phyloP scores from a whole-genome alignment of 371 early-diverging fungal genomes.

The Mortierella sp. region DNA sequence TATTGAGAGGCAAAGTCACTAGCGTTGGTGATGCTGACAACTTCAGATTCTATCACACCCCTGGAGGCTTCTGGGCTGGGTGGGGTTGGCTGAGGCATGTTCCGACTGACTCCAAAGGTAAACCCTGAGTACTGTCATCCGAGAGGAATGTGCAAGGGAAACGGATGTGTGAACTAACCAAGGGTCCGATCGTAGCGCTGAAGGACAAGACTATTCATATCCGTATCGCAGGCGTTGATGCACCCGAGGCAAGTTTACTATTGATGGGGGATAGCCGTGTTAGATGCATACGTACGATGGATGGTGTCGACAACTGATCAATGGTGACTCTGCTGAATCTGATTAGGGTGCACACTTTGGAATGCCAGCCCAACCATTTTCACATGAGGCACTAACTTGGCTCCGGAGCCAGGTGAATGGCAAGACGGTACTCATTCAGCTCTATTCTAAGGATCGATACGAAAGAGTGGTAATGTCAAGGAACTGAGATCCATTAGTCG shows the following conservation, averaged over 20 bases:
- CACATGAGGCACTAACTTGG: conserved; percentile 68
- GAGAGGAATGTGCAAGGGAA: no score
- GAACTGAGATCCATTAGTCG: no score
- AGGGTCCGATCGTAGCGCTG: no score
- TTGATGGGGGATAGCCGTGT: no score
- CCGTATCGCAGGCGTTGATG: conserved; percentile 83
- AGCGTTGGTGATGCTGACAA: conserved; percentile 73
- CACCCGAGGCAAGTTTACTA: conserved; percentile 68
- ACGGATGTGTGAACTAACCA: no score
- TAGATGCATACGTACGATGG: no score
- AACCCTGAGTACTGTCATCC: background rate
- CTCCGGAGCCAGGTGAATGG: conserved; percentile 60
- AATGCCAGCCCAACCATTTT: conserved; percentile 76
- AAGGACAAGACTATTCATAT: conserved; percentile 70
- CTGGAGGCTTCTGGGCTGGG: conserved; percentile 60
- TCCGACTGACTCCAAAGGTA: conserved; percentile 59
- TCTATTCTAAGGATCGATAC: conserved; percentile 74
- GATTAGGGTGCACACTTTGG: conserved; percentile 70
- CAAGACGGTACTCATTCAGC: conserved; percentile 63
- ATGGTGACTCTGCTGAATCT: background rate
- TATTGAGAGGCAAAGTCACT: conserved; percentile 61
- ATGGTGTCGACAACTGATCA: background rate
- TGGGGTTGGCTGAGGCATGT: conserved; percentile 67
- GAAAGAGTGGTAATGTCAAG: conserved; percentile 63
- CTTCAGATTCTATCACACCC: conserved; percentile 71